Percentiles rank a stretch among this genome's conserved stretches.
phyloP scores from a whole-genome alignment of 1,139 yeast genomes.

The Blastobotrys raffinosifermentans region DNA sequence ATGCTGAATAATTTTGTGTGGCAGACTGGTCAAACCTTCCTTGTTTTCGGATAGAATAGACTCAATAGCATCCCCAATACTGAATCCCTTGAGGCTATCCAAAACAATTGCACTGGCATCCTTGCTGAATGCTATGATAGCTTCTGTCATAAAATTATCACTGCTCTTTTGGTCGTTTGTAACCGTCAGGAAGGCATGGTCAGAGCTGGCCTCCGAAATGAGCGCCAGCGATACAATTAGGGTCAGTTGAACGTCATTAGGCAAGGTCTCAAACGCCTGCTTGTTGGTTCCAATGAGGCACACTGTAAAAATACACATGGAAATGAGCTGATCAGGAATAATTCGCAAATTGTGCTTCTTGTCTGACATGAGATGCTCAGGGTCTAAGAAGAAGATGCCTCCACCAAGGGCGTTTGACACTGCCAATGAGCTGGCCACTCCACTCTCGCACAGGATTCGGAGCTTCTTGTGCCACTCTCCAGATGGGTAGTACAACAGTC shows the following conservation, averaged over 20 bases:
- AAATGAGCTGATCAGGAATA: constrained; percentile 13
- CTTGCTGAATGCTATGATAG: constrained; percentile 13
- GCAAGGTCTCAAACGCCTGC: constrained; percentile 10
- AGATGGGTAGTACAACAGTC: constrained; percentile 11
- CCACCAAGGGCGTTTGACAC: constrained; percentile 15
- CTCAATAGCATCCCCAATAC: constrained; percentile 10
- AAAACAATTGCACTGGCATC: constrained; percentile 12
- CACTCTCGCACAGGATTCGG: constrained; percentile 7
- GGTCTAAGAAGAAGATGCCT: constrained; percentile 11
- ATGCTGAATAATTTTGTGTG: constrained; percentile 7
- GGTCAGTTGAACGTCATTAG: constrained; percentile 10
- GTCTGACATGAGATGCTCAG: constrained; percentile 5
- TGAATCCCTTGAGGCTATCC: constrained; percentile 8
- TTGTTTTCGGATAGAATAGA: constrained; percentile 5
- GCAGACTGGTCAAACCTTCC: constrained; percentile 5
- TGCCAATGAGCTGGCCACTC: constrained; percentile 12
- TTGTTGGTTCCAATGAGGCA: constrained; percentile 12
- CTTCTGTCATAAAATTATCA: constrained; percentile 13
- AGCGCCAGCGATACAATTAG: constrained; percentile 12
- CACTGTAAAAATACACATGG: constrained; percentile 13
- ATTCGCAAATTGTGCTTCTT: constrained; percentile 10
- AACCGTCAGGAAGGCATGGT: constrained; percentile 14
- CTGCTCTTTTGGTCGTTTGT: constrained; percentile 11
- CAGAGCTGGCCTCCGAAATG: constrained; percentile 13
- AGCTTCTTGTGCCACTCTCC: constrained; percentile 12